These are phyloP conservation scores for Aureobasidium sp. DNA, from an alignment of 2,329 filamentous ascomycete genomes.

Conservation along the genomic window DNA sequence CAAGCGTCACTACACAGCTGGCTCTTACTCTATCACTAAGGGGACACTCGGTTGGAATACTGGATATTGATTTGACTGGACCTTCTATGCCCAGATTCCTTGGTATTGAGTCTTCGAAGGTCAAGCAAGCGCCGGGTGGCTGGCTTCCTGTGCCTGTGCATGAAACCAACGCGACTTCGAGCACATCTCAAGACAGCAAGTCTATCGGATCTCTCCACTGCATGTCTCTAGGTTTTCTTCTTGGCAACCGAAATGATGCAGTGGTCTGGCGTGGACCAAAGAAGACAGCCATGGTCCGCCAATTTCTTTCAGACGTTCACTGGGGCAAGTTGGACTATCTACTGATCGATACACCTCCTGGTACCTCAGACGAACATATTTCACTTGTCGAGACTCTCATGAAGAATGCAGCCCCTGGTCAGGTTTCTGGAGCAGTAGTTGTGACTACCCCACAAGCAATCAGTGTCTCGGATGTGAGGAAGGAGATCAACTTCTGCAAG, in stretches of 20 bases:
- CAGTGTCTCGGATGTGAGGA: slow-evolving; percentile 85
- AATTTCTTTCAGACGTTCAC: slow-evolving; percentile 85
- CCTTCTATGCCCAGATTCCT: slow-evolving; percentile 95
- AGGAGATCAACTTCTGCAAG: slow-evolving; percentile 86
- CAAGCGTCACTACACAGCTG: slow-evolving; percentile 92
- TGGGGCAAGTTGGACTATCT: slow-evolving; percentile 88
- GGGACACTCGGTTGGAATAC: slow-evolving; percentile 84
- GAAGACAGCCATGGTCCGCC: slow-evolving; percentile 97
- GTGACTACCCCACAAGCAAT: slow-evolving; percentile 96
- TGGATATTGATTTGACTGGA: slow-evolving; percentile 93
- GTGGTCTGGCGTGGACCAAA: slow-evolving; percentile 98
- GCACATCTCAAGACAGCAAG: slow-evolving; percentile 18
- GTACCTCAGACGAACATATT: slow-evolving; percentile 95
- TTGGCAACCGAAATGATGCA: slow-evolving; percentile 75
- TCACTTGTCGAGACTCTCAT: slow-evolving; percentile 69
- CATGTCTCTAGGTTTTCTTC: slow-evolving; percentile 89
- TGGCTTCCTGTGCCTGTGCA: slow-evolving; percentile 90
- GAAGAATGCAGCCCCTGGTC: slow-evolving; percentile 44
- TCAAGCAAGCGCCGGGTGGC: slow-evolving; percentile 82
- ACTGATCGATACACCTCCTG: slow-evolving; percentile 90
- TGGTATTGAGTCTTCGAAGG: slow-evolving; percentile 78
- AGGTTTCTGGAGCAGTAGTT: slow-evolving; percentile 80
- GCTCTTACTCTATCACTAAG: slow-evolving; percentile 80
- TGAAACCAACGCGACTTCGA: slow-evolving; percentile 36
- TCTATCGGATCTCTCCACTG: slow-evolving; percentile 58